These are phyloP conservation scores for Apodospora peruviana DNA, from an alignment of 495 filamentous ascomycete species.

Conservation along the genomic window DNA sequence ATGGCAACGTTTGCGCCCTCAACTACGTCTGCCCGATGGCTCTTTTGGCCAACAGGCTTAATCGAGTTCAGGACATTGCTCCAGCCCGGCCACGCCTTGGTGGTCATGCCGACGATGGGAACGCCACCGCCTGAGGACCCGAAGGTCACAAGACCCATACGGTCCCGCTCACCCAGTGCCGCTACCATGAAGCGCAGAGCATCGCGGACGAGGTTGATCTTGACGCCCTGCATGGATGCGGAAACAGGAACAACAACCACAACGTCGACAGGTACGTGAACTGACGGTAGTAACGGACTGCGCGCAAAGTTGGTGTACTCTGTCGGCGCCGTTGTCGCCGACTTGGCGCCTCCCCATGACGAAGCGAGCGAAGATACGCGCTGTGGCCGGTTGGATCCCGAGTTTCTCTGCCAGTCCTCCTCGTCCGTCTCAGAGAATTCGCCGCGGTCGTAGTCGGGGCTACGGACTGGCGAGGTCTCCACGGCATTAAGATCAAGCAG, in stretches of 20 bases:
- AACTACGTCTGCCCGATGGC: slow-evolving; percentile 91
- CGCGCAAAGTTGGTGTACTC: slow-evolving; percentile 69
- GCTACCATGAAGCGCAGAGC: slow-evolving; percentile 88
- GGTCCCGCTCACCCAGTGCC: slow-evolving; percentile 86
- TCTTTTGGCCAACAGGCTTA: slow-evolving; percentile 92
- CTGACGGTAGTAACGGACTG: slow-evolving; percentile 49
- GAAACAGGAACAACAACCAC: slow-evolving; percentile 97
- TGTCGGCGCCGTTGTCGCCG: slow-evolving; percentile 69
- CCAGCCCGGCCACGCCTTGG: slow-evolving; percentile 91
- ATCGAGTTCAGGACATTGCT: slow-evolving; percentile 80
- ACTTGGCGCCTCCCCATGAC: slow-evolving; percentile 77
- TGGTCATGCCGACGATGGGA: slow-evolving; percentile 95
- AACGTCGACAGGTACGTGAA: slow-evolving; percentile 92
- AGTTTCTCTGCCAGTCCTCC: slow-evolving; percentile 74
- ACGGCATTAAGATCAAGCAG: slow-evolving; percentile 75
- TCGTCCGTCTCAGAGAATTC: slow-evolving; percentile 84
- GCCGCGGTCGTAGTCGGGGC: slow-evolving; percentile 64
- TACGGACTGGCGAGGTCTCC: slow-evolving; percentile 54
- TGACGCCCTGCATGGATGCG: slow-evolving; percentile 97
- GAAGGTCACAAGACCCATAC: slow-evolving; percentile 97
- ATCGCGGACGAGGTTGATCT: slow-evolving; percentile 93
- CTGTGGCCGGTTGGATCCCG: slow-evolving; percentile 53
- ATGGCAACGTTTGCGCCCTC: slow-evolving; percentile 98
- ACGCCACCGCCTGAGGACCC: slow-evolving; percentile 91
- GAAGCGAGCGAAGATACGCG: slow-evolving; percentile 82